Conservation (phyloP, 2,329 filamentous ascomycete species). For the Ophidiomyces ophidiicola region DNA sequence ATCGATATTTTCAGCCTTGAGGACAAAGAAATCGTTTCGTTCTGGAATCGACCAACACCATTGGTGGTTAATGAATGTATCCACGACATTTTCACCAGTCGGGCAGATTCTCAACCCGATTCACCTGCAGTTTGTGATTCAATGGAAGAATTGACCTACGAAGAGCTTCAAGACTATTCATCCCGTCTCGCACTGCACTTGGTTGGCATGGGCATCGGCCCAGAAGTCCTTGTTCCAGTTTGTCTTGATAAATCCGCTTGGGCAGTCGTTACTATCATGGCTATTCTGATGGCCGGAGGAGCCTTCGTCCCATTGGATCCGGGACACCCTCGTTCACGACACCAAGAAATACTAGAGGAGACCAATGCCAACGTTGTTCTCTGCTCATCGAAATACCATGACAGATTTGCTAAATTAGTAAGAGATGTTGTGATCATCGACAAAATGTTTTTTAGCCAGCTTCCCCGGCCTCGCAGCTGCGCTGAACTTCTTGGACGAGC, state of each 20-base stretch:
- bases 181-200: slow-evolving; percentile 12
- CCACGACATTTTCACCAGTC: slow-evolving; percentile 18
- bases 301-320: slow-evolving; percentile 68
- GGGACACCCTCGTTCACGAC: slow-evolving; percentile 24
- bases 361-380: slow-evolving; percentile 12
- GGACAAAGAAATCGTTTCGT: slow-evolving; percentile 24
- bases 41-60: slow-evolving; percentile 22
- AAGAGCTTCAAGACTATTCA: slow-evolving; percentile 16
- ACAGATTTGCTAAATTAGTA: slow-evolving; percentile 19
- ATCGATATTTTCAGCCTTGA: slow-evolving; percentile 25
- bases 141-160: slow-evolving; percentile 16
- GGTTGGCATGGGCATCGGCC: slow-evolving; percentile 10
- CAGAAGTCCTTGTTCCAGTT: slow-evolving; percentile 15
- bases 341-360: slow-evolving; percentile 13
- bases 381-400: slow-evolving; percentile 11
- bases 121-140: slow-evolving; percentile 17
- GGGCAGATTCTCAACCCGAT: slow-evolving; percentile 12
- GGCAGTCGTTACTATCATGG: slow-evolving; percentile 64
- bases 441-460: slow-evolving; percentile 40
- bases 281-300: slow-evolving; percentile 59
- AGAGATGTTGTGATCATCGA: slow-evolving; percentile 39
- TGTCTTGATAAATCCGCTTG: slow-evolving; percentile 46
- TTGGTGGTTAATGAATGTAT: slow-evolving; percentile 13
- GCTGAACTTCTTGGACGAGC: slow-evolving; percentile 1
- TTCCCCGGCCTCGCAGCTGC: slow-evolving; percentile 36